These are phyloP conservation scores for Umbelopsis vinacea DNA, from an alignment of 192 early-diverging fungal genomes.

Conservation along the genomic window DNA sequence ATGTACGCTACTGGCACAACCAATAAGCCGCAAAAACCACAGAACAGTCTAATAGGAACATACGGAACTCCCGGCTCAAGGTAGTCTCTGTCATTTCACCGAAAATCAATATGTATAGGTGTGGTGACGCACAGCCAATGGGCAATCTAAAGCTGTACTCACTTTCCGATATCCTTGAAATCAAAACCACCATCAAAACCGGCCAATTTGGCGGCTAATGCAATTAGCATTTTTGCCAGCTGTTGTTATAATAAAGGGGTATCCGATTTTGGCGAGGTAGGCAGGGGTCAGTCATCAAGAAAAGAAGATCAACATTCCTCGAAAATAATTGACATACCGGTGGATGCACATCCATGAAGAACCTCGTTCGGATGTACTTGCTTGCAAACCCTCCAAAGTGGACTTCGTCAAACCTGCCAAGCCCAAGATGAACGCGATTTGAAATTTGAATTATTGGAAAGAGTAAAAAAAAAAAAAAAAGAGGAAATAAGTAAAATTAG, in stretches of 20 bases:
- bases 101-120: not conserved
- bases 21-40: slow-evolving; percentile 77
- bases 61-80: slow-evolving; percentile 88
- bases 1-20: slow-evolving; percentile 85
- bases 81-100: slow-evolving; percentile 69
- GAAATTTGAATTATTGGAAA: too few species aligned
- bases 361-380: slow-evolving; percentile 84
- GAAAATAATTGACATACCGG: slow-evolving; percentile 67
- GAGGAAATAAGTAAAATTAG: not conserved
- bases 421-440: not conserved
- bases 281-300: slow-evolving; percentile 1
- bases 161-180: slow-evolving; percentile 91
- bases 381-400: slow-evolving; percentile 97
- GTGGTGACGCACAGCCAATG: not conserved
- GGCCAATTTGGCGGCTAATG: slow-evolving; percentile 68
- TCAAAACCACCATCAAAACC: slow-evolving; percentile 93
- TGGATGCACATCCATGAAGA: slow-evolving; percentile 95
- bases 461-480: not conserved
- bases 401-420: slow-evolving; percentile 91
- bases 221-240: slow-evolving; percentile 52
- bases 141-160: slow-evolving; percentile 28
- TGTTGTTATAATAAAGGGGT: slow-evolving; percentile 17
- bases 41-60: slow-evolving; percentile 79
- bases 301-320: not conserved
- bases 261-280: not conserved